Percentiles rank a stretch among this genome's conserved stretches.
Evolutionary conservation across 1,284 basidiomycete species (phyloP).

Genomic region (Boletellus deceptivus): DNA sequence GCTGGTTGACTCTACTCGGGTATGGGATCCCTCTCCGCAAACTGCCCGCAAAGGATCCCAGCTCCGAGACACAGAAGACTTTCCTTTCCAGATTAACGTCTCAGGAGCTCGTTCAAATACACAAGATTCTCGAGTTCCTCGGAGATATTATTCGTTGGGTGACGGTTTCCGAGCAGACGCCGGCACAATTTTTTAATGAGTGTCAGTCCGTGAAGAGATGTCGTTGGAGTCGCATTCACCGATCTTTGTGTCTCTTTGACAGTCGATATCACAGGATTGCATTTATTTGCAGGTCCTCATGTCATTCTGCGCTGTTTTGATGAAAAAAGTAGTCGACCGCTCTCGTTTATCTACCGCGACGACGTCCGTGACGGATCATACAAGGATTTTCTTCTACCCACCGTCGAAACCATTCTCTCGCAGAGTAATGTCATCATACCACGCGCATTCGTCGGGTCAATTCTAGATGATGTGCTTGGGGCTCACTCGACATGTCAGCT

Average conservation of each 20-base stretch:
- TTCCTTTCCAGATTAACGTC: too few relatives aligned
- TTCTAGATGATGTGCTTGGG: slow-evolving; percentile 13
- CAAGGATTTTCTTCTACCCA: slow-evolving; percentile 3
- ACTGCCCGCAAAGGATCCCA: too few relatives aligned
- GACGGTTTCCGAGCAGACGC: too few relatives aligned
- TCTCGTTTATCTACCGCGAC: background rate
- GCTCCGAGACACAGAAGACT: too few relatives aligned
- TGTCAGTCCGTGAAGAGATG: too few relatives aligned
- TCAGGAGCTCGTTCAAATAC: too few relatives aligned
- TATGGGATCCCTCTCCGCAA: too few relatives aligned
- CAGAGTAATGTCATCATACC: slow-evolving; percentile 6
- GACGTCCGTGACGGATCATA: background rate
- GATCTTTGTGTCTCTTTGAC: too few relatives aligned
- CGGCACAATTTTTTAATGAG: too few relatives aligned
- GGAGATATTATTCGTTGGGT: too few relatives aligned
- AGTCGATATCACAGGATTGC: background rate
- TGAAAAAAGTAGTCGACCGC: slow-evolving; percentile 5
- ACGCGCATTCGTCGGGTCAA: slow-evolving; percentile 10
- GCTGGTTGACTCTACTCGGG: too few relatives aligned
- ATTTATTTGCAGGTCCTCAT: slow-evolving; percentile 16
- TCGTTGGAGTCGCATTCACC: background rate
- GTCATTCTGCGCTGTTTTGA: slow-evolving; percentile 17
- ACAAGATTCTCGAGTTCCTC: too few relatives aligned
- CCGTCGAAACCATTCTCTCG: background rate
- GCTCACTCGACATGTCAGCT: slow-evolving; percentile 8